phyloP scores from a whole-genome alignment of 257 asterid species.

The Solanum tarijense region DNA sequence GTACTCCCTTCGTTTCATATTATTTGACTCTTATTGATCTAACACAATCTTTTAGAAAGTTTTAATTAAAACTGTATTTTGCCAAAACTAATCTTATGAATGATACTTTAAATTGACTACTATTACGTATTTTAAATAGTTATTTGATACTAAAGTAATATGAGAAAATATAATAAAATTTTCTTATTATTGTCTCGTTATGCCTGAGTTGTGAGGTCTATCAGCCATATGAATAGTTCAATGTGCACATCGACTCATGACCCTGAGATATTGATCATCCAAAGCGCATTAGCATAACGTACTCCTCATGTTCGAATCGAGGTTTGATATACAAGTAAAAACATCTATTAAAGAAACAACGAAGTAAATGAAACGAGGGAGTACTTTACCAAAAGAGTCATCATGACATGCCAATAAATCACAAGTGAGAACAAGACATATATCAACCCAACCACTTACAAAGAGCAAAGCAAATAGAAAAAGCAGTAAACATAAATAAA shows the following conservation, averaged over 20 bases:
- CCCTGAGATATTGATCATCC: not conserved
- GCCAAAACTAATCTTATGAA: not conserved
- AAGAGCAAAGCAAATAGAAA: not conserved
- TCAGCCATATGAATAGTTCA: not conserved
- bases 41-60: not conserved
- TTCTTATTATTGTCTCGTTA: not conserved
- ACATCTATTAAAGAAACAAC: not conserved
- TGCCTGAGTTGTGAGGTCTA: not conserved
- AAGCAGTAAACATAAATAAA: not conserved
- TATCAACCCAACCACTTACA: not conserved
- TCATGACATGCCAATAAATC: not conserved
- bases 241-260: too few relatives aligned
- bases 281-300: not conserved
- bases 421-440: not conserved
- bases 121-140: not conserved
- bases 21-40: not conserved
- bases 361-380: not conserved
- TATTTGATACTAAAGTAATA: not conserved
- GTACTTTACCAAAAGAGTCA: not conserved
- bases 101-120: not conserved
- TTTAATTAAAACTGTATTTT: not conserved
- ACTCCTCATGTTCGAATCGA: too few relatives aligned
- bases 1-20: not conserved
- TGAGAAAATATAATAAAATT: not conserved
- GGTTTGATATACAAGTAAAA: too few relatives aligned